Conservation (phyloP, 2,329 filamentous ascomycete species). For the Rhynchosporium graminicola region DNA sequence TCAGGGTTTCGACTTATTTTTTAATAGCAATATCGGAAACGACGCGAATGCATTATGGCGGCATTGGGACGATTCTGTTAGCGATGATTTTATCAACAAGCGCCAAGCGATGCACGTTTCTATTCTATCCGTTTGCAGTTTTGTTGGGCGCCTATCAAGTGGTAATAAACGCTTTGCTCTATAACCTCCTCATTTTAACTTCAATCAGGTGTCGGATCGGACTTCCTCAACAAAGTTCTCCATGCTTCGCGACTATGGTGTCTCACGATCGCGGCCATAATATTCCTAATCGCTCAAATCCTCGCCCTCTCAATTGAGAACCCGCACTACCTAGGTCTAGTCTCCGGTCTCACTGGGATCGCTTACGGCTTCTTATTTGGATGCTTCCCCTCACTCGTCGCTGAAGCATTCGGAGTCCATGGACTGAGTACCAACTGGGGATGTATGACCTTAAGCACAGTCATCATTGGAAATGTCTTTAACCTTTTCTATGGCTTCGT, state of each 20-base stretch:
- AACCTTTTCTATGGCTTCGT: slow-evolving; percentile 87
- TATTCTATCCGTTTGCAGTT: slow-evolving; percentile 87
- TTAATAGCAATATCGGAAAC: slow-evolving; percentile 85
- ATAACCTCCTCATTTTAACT: slow-evolving; percentile 21
- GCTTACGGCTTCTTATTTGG: slow-evolving; percentile 94
- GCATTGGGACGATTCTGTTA: slow-evolving; percentile 73
- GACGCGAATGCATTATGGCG: slow-evolving; percentile 85
- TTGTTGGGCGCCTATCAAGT: slow-evolving; percentile 75
- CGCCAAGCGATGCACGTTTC: slow-evolving; percentile 91
- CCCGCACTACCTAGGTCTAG: slow-evolving; percentile 72
- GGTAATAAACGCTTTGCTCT: slow-evolving; percentile 50
- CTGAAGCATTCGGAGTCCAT: slow-evolving; percentile 86
- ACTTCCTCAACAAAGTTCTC: slow-evolving; percentile 81
- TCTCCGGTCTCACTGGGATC: slow-evolving; percentile 82
- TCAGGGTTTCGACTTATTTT: slow-evolving; percentile 6
- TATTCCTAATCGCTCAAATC: slow-evolving; percentile 80
- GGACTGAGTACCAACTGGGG: slow-evolving; percentile 96
- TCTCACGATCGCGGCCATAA: slow-evolving; percentile 70
- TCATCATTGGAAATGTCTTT: slow-evolving; percentile 86
- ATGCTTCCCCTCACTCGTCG: slow-evolving; percentile 85
- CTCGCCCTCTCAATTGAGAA: slow-evolving; percentile 74
- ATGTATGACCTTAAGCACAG: slow-evolving; percentile 86
- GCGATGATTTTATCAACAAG: slow-evolving; percentile 73
- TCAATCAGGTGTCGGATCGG: slow-evolving; percentile 75
- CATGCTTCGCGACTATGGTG: slow-evolving; percentile 89